Base-by-base conservation (phyloP, 2,329 filamentous ascomycete species). In the Bimuria novae-zelandiae region DNA sequence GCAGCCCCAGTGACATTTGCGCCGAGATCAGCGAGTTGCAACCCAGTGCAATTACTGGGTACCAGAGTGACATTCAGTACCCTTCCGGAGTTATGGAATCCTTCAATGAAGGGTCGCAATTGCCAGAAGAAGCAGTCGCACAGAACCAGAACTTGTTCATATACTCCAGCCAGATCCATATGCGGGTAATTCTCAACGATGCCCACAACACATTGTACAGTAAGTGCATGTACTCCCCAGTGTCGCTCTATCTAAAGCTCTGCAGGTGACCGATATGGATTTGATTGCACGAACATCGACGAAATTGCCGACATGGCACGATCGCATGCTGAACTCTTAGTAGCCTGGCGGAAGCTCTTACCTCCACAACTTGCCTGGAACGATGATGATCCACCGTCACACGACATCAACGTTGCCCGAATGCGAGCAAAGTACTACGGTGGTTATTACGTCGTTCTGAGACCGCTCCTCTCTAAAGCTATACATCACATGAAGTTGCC, bases 391-490 rank as follows among this genome's bases (percentile, higher is more conserved):
- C 80, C 81, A 4, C 90, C 91, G 1, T 84, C 92, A 0, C 72
- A 68, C 0, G 86, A 96, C 43, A 92, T 97, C 54, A 85, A 97
- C 14, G 80, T 85, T 11, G 93, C 93, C 27, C 85, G 94, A 19
- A 80, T 97, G 56, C 87, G 93, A 36, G 94, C 90, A 12, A 97
- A 99, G 72, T 97, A 94, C 73, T 97, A 93, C 80, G 94, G 94
- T 17, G 92, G 91, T 0, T 84, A 89, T 59, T 92, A 95, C 57
- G 92, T 97, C 68, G 92, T 93, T 22, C 89, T 94, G 70, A 84
- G 94, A 21, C 90, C 90, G 0, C 91, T 93, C 54, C 73, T 88
- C 17, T 82, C 84, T 61, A 80, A 84, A 50, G 82, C 81, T 2
- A 77, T 87, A 2, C 82, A 86, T 56, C 76, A 77, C 47, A 75